Conservation (phyloP, 108 stramenopile species). For the Nannochloropsis salina region DNA sequence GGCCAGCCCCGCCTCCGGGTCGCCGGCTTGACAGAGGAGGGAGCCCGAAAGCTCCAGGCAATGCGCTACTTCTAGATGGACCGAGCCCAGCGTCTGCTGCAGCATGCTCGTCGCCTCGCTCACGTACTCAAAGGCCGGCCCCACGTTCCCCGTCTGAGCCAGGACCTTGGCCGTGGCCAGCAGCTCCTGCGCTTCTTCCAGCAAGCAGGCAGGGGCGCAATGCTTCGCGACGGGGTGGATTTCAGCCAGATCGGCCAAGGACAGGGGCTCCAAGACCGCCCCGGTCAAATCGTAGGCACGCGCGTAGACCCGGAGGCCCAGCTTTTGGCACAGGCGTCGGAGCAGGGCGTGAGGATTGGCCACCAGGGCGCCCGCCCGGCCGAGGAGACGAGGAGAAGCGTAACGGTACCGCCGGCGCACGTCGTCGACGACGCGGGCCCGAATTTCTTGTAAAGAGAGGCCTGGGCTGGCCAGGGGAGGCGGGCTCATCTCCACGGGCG, state of each 20-base stretch:
- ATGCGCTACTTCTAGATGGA: constrained; percentile 60
- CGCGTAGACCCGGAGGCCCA: constrained; percentile 72
- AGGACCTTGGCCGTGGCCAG: constrained; percentile 54
- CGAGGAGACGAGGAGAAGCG: background rate
- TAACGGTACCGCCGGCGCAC: background rate
- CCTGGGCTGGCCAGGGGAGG: background rate
- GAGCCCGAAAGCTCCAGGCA: constrained; percentile 25
- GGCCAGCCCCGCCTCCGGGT: constrained; percentile 62
- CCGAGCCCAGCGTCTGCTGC: constrained; percentile 66
- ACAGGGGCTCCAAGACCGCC: constrained; percentile 66
- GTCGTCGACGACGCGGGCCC: background rate
- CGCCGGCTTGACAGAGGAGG: constrained; percentile 68
- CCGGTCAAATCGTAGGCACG: constrained; percentile 63
- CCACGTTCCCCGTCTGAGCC: constrained; percentile 61
- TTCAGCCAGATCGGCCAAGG: constrained; percentile 69
- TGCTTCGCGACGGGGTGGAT: constrained; percentile 84
- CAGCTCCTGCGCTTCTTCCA: constrained; percentile 48
- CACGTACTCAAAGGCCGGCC: constrained; percentile 61
- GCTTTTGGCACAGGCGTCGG: constrained; percentile 77
- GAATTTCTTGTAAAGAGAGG: background rate
- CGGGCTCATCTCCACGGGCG: background rate
- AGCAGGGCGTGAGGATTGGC: constrained; percentile 58
- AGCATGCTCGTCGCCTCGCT: constrained; percentile 62
- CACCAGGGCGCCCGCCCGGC: background rate
- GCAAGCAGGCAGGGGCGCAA: constrained; percentile 57